Conservation (phyloP, 2,329 filamentous ascomycete genomes). For the Penicillium olsonii region DNA sequence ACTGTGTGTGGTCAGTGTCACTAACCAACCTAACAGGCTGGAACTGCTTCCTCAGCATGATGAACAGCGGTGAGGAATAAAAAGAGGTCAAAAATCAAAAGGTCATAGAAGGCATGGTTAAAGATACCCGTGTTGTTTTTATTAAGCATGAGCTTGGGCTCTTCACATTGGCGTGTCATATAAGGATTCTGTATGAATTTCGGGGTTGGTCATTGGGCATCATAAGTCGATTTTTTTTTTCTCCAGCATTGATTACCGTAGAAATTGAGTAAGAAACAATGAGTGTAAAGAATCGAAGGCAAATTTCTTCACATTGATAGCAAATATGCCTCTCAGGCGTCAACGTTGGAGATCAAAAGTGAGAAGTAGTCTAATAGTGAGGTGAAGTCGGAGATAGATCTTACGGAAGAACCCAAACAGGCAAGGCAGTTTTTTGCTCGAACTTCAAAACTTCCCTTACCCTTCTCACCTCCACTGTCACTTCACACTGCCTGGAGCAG, state of each 20-base stretch:
- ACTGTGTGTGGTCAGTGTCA: not conserved
- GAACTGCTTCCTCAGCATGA: conserved; percentile 61
- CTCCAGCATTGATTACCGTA: not conserved
- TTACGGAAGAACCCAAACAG: conserved; percentile 25
- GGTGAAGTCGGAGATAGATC: conserved; percentile 12
- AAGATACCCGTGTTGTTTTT: conserved; percentile 23
- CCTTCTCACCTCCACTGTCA: conserved; percentile 22
- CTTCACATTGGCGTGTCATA: conserved; percentile 13
- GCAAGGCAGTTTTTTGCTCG: conserved; percentile 28
- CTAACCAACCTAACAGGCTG: conserved; percentile 45
- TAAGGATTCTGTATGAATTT: conserved; percentile 4
- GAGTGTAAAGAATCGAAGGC: not conserved
- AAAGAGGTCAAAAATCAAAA: not conserved
- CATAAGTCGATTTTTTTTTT: not conserved
- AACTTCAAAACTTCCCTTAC: conserved; percentile 34
- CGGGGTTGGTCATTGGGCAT: conserved; percentile 2
- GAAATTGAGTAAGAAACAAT: not conserved
- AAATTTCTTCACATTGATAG: not conserved
- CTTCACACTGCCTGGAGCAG: conserved; percentile 44
- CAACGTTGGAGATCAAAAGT: not conserved
- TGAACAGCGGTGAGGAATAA: conserved; percentile 51
- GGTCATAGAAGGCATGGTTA: conserved; percentile 22
- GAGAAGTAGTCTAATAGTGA: not conserved
- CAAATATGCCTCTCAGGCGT: not conserved
- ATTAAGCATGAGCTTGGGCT: conserved; percentile 11